phyloP scores from a whole-genome alignment of 495 filamentous ascomycete species.

The Penicillium simplicissimum region DNA sequence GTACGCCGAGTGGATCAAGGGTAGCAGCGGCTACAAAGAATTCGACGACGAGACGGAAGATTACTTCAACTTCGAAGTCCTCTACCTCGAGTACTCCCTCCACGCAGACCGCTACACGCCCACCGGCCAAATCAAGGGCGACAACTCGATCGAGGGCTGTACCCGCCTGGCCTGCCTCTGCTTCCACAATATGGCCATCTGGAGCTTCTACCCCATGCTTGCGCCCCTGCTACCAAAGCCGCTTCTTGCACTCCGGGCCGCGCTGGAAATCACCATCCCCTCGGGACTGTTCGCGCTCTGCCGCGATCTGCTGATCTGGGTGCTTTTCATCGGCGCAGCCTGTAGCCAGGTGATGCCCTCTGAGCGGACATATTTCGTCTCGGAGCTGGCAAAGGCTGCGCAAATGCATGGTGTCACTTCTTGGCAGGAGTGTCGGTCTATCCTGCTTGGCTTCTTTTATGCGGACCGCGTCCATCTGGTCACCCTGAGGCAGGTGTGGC shows the following conservation, averaged over 20 bases:
- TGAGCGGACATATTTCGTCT: conserved; percentile 41
- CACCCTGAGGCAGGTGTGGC: conserved; percentile 41
- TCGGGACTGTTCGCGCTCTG: conserved; percentile 39
- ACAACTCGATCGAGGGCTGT: conserved; percentile 47
- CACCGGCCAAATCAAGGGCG: conserved; percentile 60
- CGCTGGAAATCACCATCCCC: conserved; percentile 40
- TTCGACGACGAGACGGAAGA: conserved; percentile 45
- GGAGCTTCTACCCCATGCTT: conserved; percentile 48
- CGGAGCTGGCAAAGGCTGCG: conserved; percentile 36
- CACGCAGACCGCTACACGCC: conserved; percentile 55
- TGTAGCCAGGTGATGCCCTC: conserved; percentile 34
- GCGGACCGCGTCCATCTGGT: conserved; percentile 41
- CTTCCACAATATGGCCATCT: conserved; percentile 50
- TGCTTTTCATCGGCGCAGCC: conserved; percentile 42
- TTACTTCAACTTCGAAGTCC: conserved; percentile 50
- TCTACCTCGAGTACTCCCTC: conserved; percentile 46
- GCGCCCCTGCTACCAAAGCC: conserved; percentile 43
- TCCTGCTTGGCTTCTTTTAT: conserved; percentile 45
- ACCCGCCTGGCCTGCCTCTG: conserved; percentile 44
- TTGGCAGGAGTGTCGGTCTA: conserved; percentile 41
- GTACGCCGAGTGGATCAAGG: conserved; percentile 48
- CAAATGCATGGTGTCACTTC: conserved; percentile 33
- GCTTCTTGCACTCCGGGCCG: conserved; percentile 39
- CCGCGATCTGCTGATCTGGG: conserved; percentile 44
- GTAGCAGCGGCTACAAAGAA: conserved; percentile 31